These are phyloP conservation scores for Eucalyptus viminalis DNA, from an alignment of 345 rosid genomes.

Conservation along the genomic window DNA sequence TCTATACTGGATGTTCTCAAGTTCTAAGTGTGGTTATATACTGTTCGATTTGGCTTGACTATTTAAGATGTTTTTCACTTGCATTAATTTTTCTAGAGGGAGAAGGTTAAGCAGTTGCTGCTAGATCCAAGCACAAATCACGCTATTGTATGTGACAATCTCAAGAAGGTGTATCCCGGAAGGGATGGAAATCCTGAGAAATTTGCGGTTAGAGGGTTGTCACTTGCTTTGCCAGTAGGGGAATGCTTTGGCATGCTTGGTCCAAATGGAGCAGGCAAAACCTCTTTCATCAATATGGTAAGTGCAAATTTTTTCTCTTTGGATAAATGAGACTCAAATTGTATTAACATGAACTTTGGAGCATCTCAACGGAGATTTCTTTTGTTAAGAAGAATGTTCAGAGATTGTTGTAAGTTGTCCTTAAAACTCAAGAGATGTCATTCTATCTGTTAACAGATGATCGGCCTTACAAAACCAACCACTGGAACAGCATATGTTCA, in stretches of 20 bases:
- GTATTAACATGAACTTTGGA: background rate
- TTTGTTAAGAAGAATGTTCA: background rate
- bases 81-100: conserved; percentile 27
- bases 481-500: conserved; percentile 75
- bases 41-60: background rate
- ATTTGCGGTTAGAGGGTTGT: conserved; percentile 75
- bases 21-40: background rate
- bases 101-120: conserved; percentile 63
- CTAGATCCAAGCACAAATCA: conserved; percentile 41
- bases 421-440: background rate
- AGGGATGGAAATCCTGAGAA: conserved; percentile 89
- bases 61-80: background rate
- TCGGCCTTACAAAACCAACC: conserved; percentile 79
- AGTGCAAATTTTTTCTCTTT: conserved; percentile 2
- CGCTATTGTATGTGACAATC: conserved; percentile 54
- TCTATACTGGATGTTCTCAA: background rate
- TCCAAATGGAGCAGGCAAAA: conserved; percentile 99
- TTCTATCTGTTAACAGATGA: conserved; percentile 48
- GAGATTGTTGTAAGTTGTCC: background rate
- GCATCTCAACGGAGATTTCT: background rate
- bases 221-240: conserved; percentile 83
- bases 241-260: conserved; percentile 99
- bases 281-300: conserved; percentile 92
- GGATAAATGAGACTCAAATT: background rate
- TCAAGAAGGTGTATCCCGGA: conserved; percentile 76